Conservation (phyloP, 2,329 filamentous ascomycete species). For the Venturia oleaginea region DNA sequence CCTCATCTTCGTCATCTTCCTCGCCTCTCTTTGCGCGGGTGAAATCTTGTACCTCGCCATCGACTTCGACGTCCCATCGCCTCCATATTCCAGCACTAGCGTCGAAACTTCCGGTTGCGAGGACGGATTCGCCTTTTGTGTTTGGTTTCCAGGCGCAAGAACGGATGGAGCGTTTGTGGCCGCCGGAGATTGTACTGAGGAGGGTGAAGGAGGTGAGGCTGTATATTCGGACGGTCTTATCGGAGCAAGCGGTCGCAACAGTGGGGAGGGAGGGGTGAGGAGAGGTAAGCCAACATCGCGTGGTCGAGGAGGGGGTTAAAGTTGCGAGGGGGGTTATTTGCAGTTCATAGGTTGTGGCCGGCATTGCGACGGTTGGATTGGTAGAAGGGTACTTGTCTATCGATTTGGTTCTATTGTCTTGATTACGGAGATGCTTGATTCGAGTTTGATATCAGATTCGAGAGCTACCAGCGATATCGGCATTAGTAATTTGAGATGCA, state of each 20-base stretch:
- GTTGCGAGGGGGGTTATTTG: slow-evolving; percentile 39
- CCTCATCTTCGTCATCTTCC: slow-evolving; percentile 48
- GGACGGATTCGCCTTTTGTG: slow-evolving; percentile 54
- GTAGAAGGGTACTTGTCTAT: not conserved
- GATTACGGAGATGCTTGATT: not conserved
- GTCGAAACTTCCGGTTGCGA: slow-evolving; percentile 91
- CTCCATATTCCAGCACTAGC: slow-evolving; percentile 65
- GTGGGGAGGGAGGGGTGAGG: slow-evolving; percentile 83
- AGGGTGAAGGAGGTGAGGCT: slow-evolving; percentile 72
- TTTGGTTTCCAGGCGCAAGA: slow-evolving; percentile 80
- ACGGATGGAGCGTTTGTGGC: slow-evolving; percentile 85
- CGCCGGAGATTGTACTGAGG: slow-evolving; percentile 71
- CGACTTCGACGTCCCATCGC: slow-evolving; percentile 52
- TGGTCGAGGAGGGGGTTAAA: slow-evolving; percentile 42
- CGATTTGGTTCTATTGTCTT: not conserved
- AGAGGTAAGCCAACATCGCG: slow-evolving; percentile 74
- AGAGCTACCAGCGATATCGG: not conserved
- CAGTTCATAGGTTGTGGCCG: not conserved
- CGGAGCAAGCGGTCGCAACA: slow-evolving; percentile 77
- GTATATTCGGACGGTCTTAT: slow-evolving; percentile 82
- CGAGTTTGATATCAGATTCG: slow-evolving; percentile 2
- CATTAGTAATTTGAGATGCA: not conserved
- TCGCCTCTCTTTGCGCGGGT: slow-evolving; percentile 24
- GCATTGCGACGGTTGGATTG: not conserved
- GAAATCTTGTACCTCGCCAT: slow-evolving; percentile 23